Conservation (phyloP, 2,329 filamentous ascomycete species). For the Pseudogymnoascus sp. region DNA sequence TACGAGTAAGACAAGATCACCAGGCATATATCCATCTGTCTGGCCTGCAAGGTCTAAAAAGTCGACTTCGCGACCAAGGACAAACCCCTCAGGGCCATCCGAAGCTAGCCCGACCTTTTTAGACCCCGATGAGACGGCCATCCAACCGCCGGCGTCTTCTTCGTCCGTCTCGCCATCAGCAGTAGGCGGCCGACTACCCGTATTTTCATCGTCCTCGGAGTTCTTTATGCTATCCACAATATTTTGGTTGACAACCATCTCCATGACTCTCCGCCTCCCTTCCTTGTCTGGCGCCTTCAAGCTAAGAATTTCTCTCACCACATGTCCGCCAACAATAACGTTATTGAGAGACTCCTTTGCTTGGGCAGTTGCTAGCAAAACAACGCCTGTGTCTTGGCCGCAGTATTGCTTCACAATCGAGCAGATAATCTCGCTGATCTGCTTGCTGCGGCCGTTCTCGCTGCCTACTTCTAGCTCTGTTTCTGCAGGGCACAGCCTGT, state of each 20-base stretch:
- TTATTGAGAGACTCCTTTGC: conserved; percentile 89
- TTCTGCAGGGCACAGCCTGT: conserved; percentile 86
- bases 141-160: conserved; percentile 58
- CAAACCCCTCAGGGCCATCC: conserved; percentile 51
- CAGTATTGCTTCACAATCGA: conserved; percentile 80
- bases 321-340: conserved; percentile 81
- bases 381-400: conserved; percentile 67
- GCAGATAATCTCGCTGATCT: conserved; percentile 83
- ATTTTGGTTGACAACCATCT: conserved; percentile 61
- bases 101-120: conserved; percentile 36
- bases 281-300: conserved; percentile 92
- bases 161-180: conserved; percentile 46
- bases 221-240: conserved; percentile 33
- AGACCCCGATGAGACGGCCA: conserved; percentile 59
- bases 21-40: conserved; percentile 97
- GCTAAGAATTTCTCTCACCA: conserved; percentile 83
- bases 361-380: conserved; percentile 83
- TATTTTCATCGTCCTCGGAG: conserved; percentile 30
- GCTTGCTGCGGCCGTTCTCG: conserved; percentile 85
- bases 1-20: conserved; percentile 78
- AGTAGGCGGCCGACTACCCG: conserved; percentile 45
- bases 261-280: conserved; percentile 71
- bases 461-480: conserved; percentile 90
- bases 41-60: conserved; percentile 88
- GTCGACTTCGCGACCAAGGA: conserved; percentile 70